Evolutionary conservation across 78 protist genomes (phyloP).

Genomic region (Dictyostelium firmibasis): DNA sequence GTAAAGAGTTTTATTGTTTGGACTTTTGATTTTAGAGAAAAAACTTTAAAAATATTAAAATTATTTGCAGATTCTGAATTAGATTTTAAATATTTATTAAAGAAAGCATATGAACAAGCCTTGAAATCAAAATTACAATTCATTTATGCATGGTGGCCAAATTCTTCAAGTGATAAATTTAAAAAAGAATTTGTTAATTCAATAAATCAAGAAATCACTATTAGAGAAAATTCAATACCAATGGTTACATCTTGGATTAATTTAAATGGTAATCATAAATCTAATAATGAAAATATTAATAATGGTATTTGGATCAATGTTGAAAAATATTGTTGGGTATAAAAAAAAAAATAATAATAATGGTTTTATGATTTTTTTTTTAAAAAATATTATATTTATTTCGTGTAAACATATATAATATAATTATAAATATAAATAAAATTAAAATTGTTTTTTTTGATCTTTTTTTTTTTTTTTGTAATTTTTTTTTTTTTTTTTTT

Average conservation of each 20-base stretch:
- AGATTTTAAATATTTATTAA: neutral
- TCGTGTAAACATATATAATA: neutral
- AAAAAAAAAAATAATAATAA: slow-evolving; percentile 6
- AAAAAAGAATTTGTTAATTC: neutral
- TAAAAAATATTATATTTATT: neutral
- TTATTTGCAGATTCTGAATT: neutral
- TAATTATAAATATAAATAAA: neutral
- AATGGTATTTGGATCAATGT: slow-evolving; percentile 34
- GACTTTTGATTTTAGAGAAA: slow-evolving; percentile 37
- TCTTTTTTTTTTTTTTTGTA: neutral
- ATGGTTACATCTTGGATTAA: slow-evolving; percentile 27
- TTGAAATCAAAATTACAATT: neutral
- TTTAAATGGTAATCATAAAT: neutral
- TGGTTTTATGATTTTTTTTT: neutral
- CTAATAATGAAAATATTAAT: neutral
- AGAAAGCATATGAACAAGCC: slow-evolving; percentile 1
- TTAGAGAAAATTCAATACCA: slow-evolving; percentile 7
- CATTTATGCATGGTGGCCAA: slow-evolving; percentile 14
- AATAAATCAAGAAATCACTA: neutral
- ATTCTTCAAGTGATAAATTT: neutral
- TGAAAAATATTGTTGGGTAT: slow-evolving; percentile 66
- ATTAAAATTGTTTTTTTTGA: too few relatives aligned
- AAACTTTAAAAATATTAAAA: neutral
- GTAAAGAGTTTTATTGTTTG: slow-evolving; percentile 20
- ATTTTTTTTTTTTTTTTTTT: neutral